phyloP scores from a whole-genome alignment of 495 filamentous ascomycete genomes.

The Tuber microsphaerosporum region DNA sequence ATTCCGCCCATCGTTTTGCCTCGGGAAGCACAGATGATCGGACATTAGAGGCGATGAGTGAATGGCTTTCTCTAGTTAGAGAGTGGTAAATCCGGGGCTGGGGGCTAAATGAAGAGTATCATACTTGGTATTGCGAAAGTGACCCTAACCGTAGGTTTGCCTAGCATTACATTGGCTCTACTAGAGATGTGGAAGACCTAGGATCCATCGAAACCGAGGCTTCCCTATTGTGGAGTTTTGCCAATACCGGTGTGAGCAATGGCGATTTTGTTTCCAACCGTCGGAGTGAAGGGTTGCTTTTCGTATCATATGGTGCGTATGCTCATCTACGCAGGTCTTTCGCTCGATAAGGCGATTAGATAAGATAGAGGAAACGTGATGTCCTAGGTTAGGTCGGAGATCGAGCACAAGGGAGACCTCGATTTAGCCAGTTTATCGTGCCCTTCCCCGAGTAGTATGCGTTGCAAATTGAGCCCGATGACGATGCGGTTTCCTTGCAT shows the following conservation, averaged over 20 bases:
- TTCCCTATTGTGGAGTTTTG: not conserved
- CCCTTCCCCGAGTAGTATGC: not conserved
- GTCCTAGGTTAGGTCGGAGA: not conserved
- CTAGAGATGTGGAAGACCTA: not conserved
- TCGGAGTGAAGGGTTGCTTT: not conserved
- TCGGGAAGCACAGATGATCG: not conserved
- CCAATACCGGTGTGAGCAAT: not conserved
- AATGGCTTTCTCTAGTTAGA: not conserved
- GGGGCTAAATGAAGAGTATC: not conserved
- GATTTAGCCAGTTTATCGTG: not conserved
- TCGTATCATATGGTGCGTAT: not conserved
- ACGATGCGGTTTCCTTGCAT: not conserved
- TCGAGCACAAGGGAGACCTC: not conserved
- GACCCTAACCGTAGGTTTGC: not conserved
- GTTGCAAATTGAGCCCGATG: not conserved
- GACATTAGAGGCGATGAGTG: not conserved
- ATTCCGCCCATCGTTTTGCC: not conserved
- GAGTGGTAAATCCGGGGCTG: not conserved
- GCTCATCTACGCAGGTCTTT: not conserved
- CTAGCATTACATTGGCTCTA: not conserved
- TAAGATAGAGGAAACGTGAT: not conserved
- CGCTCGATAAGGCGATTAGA: not conserved
- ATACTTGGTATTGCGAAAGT: not conserved
- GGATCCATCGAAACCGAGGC: not conserved
- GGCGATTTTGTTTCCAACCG: not conserved